A percentile compares a stretch with the other conserved stretches of the same genome.
These are phyloP conservation scores for Mycena floridula DNA, from an alignment of 768 basidiomycete genomes.

Conservation along the genomic window DNA sequence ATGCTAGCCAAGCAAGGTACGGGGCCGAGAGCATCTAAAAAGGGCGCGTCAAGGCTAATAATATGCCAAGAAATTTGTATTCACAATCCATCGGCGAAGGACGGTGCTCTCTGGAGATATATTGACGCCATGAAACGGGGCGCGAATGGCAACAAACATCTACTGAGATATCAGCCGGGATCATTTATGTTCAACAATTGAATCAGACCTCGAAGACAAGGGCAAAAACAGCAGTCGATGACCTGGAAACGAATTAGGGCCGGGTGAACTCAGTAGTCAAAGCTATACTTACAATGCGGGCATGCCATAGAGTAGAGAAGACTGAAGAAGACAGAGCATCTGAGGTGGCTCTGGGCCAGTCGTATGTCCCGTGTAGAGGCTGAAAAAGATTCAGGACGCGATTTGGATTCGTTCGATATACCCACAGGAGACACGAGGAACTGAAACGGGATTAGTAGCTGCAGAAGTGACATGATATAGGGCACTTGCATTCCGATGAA, in stretches of 20 bases:
- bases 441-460: background rate
- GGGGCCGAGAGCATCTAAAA: slow-evolving; percentile 35
- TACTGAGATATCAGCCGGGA: slow-evolving; percentile 16
- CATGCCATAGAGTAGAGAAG: slow-evolving; percentile 41
- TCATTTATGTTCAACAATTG: too few relatives aligned
- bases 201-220: slow-evolving; percentile 35
- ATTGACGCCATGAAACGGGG: slow-evolving; percentile 25
- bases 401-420: background rate
- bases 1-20: slow-evolving; percentile 32
- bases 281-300: slow-evolving; percentile 34
- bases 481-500: slow-evolving; percentile 37
- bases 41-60: too few relatives aligned
- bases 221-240: slow-evolving; percentile 33
- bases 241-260: slow-evolving; percentile 17
- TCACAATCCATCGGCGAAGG: slow-evolving; percentile 31
- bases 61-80: slow-evolving; percentile 6
- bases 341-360: slow-evolving; percentile 39
- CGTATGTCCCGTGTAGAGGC: slow-evolving; percentile 34
- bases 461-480: background rate
- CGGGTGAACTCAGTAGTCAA: background rate
- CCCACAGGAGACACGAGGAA: slow-evolving; percentile 5
- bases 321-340: slow-evolving; percentile 38
- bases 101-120: slow-evolving; percentile 26
- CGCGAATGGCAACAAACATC: slow-evolving; percentile 39
- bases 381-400: slow-evolving; percentile 9